Base-by-base conservation (phyloP, 345 rosid species). In the Euphorbia peplus region DNA sequence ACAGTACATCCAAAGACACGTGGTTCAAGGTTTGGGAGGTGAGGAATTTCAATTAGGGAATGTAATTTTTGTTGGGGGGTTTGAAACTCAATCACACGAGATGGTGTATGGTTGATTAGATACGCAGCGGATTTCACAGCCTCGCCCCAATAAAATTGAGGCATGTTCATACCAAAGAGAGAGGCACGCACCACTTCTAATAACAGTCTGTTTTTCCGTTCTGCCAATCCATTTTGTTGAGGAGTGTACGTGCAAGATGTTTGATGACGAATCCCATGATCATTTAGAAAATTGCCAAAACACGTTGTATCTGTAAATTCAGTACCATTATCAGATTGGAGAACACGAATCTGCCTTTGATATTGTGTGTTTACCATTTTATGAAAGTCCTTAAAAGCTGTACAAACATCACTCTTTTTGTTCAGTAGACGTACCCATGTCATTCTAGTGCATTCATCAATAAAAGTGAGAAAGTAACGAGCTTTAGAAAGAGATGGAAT, bases 111-210 rank as follows among this genome's bases (percentile, higher is more conserved):
- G 22, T 62, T 62, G n/a, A 42, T 62, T 0, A 62, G n/a, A 7
- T 62, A 42, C 0, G 22, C 12, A 22, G 0, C 19, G 15, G 39
- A 57, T 15, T 57, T 57, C 37, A 28, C 6, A 13, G 32, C 6
- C 18, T 56, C 37, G 25, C 51, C 50, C n/a, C 8, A 64, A 26
- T 26, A 64, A 9, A 64, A 64, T 0, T 4, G n/a, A 48, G 42
- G 57, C 57, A 64, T 64, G 11, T 64, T 64, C 25, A 48, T 64
- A 5, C 68, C 56, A 64, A 64, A 64, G 3, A 64, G 19, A 6
- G 24, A 64, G 0, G 39, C 12, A 14, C 12, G n/a, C 2, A 41
- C 66, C 16, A 37, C 13, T n/a, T 60, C 12, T 19, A 60, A 25
- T 3, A 60, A 18, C 2, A 30, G 25, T 15, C 47, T 0, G 0